Percentiles rank a stretch among this genome's conserved stretches.
Evolutionary conservation across 257 asterid genomes (phyloP).

Genomic region (Nicotiana sylvestris): DNA sequence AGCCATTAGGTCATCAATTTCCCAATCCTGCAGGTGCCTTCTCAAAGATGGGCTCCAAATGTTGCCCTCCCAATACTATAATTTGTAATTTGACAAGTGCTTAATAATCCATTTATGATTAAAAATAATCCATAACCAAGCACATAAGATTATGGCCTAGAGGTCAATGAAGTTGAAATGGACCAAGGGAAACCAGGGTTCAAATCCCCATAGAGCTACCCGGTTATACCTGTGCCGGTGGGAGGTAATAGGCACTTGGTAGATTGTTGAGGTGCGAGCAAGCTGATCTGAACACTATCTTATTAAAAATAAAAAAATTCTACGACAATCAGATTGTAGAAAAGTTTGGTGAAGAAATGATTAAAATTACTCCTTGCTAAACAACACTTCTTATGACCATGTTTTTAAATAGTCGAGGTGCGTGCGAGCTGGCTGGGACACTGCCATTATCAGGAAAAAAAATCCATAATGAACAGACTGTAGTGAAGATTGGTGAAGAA

Average conservation of each 20-base stretch:
- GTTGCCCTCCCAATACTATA: not conserved
- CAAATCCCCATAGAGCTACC: not conserved
- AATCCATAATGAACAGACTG: not conserved
- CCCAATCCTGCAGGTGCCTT: no score
- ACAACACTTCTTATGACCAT: not conserved
- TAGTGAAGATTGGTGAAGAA: not conserved
- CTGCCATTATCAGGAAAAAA: not conserved
- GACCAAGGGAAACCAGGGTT: not conserved
- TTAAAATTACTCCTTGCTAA: not conserved
- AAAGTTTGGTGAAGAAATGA: constrained; percentile 7
- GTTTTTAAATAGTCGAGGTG: not conserved
- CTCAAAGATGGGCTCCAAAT: no score
- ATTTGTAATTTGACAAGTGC: not conserved
- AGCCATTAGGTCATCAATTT: no score
- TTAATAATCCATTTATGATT: not conserved
- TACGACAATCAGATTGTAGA: not conserved
- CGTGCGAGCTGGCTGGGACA: not conserved
- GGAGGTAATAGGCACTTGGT: not conserved
- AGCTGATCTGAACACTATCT: not conserved
- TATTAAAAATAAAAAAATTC: not conserved
- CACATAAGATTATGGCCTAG: not conserved
- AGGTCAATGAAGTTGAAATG: not conserved
- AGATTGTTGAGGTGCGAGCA: not conserved
- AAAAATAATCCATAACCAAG: not conserved
- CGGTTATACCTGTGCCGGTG: not conserved